These are phyloP conservation scores for Infundibulicybe gibba DNA, from an alignment of 768 basidiomycete species.

Conservation along the genomic window DNA sequence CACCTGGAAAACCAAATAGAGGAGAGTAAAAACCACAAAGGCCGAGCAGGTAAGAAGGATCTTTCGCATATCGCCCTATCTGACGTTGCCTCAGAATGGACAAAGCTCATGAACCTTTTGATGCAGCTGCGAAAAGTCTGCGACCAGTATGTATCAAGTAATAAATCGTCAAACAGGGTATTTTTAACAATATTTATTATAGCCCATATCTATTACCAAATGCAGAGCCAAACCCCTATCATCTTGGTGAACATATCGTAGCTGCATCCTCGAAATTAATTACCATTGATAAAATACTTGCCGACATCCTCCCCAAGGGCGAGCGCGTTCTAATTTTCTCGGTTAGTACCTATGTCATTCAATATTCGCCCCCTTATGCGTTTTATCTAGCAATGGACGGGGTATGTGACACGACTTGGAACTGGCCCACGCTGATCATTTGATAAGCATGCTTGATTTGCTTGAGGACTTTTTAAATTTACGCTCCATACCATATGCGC, in stretches of 20 bases:
- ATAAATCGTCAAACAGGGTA: constrained; percentile 21
- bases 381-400: constrained; percentile 53
- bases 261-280: constrained; percentile 55
- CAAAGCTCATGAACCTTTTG: constrained; percentile 61
- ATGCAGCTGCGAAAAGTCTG: constrained; percentile 71
- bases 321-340: constrained; percentile 70
- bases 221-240: constrained; percentile 45
- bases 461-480: constrained; percentile 65
- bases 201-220: constrained; percentile 53
- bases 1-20: constrained; percentile 35
- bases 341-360: constrained; percentile 25
- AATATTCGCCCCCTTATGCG: background rate
- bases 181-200: constrained; percentile 5
- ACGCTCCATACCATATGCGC: constrained; percentile 55
- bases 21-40: constrained; percentile 16
- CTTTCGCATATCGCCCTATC: too few relatives aligned
- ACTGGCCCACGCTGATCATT: too few relatives aligned
- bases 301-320: constrained; percentile 51
- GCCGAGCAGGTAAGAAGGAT: constrained; percentile 2
- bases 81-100: constrained; percentile 36
- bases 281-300: constrained; percentile 55
- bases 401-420: constrained; percentile 20
- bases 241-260: constrained; percentile 52
- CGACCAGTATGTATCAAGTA: constrained; percentile 46
- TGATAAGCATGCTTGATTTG: constrained; percentile 51